Conservation (phyloP, 805 yeast genomes). For the fission yeast (Schizosaccharomyces pombe) region ASM294v3 CU329670.1:5150501-5151000, state of each 20-base stretch:
- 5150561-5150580: constrained; percentile 95
- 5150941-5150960: constrained; percentile 24
- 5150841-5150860: constrained; percentile 65
- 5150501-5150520: constrained; percentile 56
- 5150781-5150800: constrained; percentile 78
- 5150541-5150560: constrained; percentile 73
- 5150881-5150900: constrained; percentile 50
- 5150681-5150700: constrained; percentile 84
- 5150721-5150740: constrained; percentile 95
- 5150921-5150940: constrained; percentile 62
- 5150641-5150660: constrained; percentile 54
- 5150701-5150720: constrained; percentile 84
- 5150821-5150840: constrained; percentile 71
- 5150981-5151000: constrained; percentile 80
- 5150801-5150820: constrained; percentile 94
- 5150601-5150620: constrained; percentile 95
- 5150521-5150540: constrained; percentile 71
- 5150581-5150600: constrained; percentile 90
- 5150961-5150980: constrained; percentile 44
- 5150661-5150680: constrained; percentile 53
- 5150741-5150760: constrained; percentile 86
- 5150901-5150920: constrained; percentile 87
- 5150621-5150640: constrained; percentile 69
- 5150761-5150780: constrained; percentile 91
- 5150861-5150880: constrained; percentile 57